A percentile compares a stretch with the other conserved stretches of the same genome.
These are phyloP conservation scores for Stenogyne calaminthoides DNA, from an alignment of 305 asterid species.

Conservation along the genomic window DNA sequence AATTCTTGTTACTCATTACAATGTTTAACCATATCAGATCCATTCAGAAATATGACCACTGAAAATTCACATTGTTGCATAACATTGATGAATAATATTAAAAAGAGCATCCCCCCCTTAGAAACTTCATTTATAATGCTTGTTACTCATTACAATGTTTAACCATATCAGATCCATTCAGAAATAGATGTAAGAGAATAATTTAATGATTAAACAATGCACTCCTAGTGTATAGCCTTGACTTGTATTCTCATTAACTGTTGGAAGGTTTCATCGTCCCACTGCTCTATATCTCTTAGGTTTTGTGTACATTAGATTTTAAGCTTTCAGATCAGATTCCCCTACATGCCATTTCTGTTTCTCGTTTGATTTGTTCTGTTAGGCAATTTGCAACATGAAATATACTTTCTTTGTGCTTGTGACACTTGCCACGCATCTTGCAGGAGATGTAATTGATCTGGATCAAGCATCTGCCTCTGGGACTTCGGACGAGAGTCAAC, in stretches of 20 bases:
- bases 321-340: neutral
- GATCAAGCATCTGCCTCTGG: conserved; percentile 32
- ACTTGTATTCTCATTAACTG: neutral
- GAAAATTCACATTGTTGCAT: no score
- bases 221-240: neutral
- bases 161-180: neutral
- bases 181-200: neutral
- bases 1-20: neutral
- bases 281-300: no score
- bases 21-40: neutral
- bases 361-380: conserved; percentile 26
- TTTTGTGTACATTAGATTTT: no score
- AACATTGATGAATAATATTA: no score
- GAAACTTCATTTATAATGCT: neutral
- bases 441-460: conserved; percentile 2
- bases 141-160: neutral
- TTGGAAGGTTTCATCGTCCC: neutral
- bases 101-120: neutral
- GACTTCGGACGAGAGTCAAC: conserved; percentile 24
- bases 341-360: neutral
- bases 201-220: neutral
- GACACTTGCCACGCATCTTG: neutral
- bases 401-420: neutral
- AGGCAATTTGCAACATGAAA: conserved; percentile 29
- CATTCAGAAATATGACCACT: no score